Evolutionary conservation across 2,329 filamentous ascomycete genomes (phyloP).

Genomic region (Curvularia sp.): DNA sequence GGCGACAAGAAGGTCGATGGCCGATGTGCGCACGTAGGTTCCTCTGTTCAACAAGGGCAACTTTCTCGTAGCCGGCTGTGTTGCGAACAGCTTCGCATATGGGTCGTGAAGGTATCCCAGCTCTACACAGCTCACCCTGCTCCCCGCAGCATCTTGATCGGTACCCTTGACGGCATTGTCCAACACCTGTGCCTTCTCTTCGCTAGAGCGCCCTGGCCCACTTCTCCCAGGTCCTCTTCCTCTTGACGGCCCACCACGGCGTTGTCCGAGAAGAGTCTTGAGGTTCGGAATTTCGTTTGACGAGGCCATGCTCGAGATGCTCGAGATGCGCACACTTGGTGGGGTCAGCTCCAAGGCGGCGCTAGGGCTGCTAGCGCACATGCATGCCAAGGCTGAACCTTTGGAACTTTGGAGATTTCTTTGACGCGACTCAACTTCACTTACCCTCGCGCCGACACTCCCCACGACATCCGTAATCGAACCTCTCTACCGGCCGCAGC

Average conservation of each 20-base stretch:
- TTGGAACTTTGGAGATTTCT: conserved; percentile 41
- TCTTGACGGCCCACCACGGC: conserved; percentile 57
- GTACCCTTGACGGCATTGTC: conserved; percentile 86
- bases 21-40: conserved; percentile 88
- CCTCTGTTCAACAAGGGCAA: conserved; percentile 95
- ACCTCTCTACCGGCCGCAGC: conserved; percentile 15
- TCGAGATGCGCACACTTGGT: conserved; percentile 34
- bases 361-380: conserved; percentile 16
- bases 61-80: conserved; percentile 65
- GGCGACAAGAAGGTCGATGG: conserved; percentile 78
- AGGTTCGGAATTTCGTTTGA: conserved; percentile 78
- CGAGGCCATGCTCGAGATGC: conserved; percentile 65
- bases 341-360: conserved; percentile 34
- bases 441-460: conserved; percentile 22
- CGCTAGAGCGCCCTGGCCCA: conserved; percentile 29
- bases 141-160: conserved; percentile 89
- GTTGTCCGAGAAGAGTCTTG: conserved; percentile 63
- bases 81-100: conserved; percentile 75
- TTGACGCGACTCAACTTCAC: conserved; percentile 28
- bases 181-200: conserved; percentile 55
- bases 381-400: conserved; percentile 35
- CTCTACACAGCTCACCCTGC: conserved; percentile 85
- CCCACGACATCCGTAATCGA: conserved; percentile 11
- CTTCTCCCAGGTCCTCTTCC: conserved; percentile 56
- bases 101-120: conserved; percentile 84